phyloP scores from a whole-genome alignment of 805 yeast genomes.

The Wickerhamomyces bisporus region DNA sequence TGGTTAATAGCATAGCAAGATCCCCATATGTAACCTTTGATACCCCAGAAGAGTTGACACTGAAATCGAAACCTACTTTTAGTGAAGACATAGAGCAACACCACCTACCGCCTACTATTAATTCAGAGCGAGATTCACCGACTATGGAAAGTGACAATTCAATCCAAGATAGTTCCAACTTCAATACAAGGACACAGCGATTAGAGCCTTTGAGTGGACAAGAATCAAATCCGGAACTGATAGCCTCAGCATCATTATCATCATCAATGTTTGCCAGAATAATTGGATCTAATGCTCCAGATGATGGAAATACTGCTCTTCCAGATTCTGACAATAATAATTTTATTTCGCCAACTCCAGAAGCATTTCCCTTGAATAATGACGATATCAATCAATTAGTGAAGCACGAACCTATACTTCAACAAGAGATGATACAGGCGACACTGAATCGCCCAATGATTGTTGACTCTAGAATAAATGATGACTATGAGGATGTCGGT shows the following conservation, averaged over 20 bases:
- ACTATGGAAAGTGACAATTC: conserved; percentile 4
- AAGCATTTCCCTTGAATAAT: conserved; percentile 9
- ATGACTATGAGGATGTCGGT: conserved; percentile 1
- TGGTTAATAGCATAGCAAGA: conserved; percentile 10
- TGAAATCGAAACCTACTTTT: conserved; percentile 1
- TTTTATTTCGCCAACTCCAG: conserved; percentile 2
- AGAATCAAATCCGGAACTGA: not conserved
- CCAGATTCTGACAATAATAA: not conserved
- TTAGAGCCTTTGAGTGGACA: not conserved
- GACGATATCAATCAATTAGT: conserved; percentile 4
- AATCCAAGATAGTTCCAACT: conserved; percentile 7
- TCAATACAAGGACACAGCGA: not conserved
- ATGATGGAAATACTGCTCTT: not conserved
- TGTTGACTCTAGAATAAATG: too few relatives aligned
- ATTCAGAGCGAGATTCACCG: too few relatives aligned
- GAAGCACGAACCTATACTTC: not conserved
- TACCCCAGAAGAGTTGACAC: not conserved
- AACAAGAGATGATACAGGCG: not conserved
- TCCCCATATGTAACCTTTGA: conserved; percentile 8
- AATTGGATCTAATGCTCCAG: not conserved
- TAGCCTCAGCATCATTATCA: conserved; percentile 4
- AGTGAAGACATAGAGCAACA: conserved; percentile 1
- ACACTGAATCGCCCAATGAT: too few relatives aligned
- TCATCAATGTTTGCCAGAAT: conserved; percentile 5
- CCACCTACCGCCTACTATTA: too few relatives aligned